Evolutionary conservation across 768 basidiomycete species (phyloP).

Genomic region (Sistotremastrum suecicum): DNA sequence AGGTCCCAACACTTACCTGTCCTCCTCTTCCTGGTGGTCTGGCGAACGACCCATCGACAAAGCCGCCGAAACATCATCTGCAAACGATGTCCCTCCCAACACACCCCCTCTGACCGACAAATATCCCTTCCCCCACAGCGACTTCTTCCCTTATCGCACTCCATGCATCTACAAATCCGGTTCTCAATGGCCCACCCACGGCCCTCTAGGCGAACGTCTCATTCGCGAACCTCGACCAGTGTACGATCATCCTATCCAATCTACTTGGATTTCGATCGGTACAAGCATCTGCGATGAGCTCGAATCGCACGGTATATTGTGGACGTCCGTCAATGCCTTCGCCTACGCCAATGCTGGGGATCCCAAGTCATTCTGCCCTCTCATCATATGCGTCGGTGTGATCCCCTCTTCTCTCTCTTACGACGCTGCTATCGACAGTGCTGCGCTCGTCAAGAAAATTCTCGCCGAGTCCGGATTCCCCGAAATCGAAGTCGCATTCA

Average conservation of each 20-base stretch:
- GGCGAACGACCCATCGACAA: too few species aligned
- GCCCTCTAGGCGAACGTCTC: not conserved
- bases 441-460: slow-evolving; percentile 13
- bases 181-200: not conserved
- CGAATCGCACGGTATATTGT: slow-evolving; percentile 14
- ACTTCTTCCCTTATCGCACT: not conserved
- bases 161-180: not conserved
- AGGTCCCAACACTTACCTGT: too few species aligned
- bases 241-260: slow-evolving; percentile 14
- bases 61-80: too few species aligned
- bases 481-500: slow-evolving; percentile 21
- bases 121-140: not conserved
- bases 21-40: too few species aligned
- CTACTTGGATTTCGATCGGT: slow-evolving; percentile 14
- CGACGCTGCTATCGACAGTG: slow-evolving; percentile 15
- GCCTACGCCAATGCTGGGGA: slow-evolving; percentile 16
- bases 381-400: slow-evolving; percentile 21
- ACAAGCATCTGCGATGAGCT: slow-evolving; percentile 12
- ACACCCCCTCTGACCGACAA: not conserved
- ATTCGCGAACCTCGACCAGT: slow-evolving; percentile 14
- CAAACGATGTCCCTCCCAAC: too few species aligned
- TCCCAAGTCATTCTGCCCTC: slow-evolving; percentile 10
- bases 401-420: slow-evolving; percentile 15
- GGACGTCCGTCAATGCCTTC: slow-evolving; percentile 19
- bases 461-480: slow-evolving; percentile 15